Evolutionary conservation across 352 stramenopile species (phyloP).

Genomic region (Globisporangium emineosum): DNA sequence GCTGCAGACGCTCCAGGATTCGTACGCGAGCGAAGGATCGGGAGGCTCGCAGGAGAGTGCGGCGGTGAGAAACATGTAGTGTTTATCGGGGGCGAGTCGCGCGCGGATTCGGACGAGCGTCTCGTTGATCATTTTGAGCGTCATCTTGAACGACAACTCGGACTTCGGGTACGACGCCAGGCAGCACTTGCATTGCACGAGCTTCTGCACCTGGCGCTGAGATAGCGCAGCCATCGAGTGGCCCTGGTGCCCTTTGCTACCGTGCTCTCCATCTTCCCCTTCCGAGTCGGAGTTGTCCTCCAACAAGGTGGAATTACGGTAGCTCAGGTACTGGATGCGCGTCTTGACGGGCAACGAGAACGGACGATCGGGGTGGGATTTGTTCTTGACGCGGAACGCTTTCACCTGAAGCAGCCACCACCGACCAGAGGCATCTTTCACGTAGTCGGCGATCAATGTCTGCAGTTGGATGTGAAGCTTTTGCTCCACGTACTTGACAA

Average conservation of each 20-base stretch:
- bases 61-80: conserved; percentile 41
- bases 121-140: conserved; percentile 85
- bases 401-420: conserved; percentile 86
- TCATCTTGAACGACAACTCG: conserved; percentile 88
- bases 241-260: conserved; percentile 11
- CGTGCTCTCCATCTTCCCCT: conserved; percentile 27
- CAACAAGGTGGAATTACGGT: conserved; percentile 60
- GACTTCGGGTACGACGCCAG: conserved; percentile 61
- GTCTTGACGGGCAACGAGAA: conserved; percentile 44
- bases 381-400: conserved; percentile 54
- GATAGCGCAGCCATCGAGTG: conserved; percentile 25
- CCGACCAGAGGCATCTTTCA: conserved; percentile 58
- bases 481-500: conserved; percentile 75
- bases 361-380: conserved; percentile 28
- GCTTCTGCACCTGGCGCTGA: conserved; percentile 65
- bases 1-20: conserved; percentile 83
- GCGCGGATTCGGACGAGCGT: conserved; percentile 68
- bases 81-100: conserved; percentile 47
- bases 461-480: conserved; percentile 56
- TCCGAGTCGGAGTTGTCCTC: conserved; percentile 59
- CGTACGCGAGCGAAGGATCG: conserved; percentile 64
- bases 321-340: conserved; percentile 49
- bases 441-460: conserved; percentile 64
- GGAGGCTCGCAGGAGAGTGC: conserved; percentile 41
- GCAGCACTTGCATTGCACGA: conserved; percentile 81